Evolutionary conservation across 2,329 filamentous ascomycete genomes (phyloP), one percentile per base, ranked within the genome.

Genomic region (Metarhizium guizhouense): DNA sequence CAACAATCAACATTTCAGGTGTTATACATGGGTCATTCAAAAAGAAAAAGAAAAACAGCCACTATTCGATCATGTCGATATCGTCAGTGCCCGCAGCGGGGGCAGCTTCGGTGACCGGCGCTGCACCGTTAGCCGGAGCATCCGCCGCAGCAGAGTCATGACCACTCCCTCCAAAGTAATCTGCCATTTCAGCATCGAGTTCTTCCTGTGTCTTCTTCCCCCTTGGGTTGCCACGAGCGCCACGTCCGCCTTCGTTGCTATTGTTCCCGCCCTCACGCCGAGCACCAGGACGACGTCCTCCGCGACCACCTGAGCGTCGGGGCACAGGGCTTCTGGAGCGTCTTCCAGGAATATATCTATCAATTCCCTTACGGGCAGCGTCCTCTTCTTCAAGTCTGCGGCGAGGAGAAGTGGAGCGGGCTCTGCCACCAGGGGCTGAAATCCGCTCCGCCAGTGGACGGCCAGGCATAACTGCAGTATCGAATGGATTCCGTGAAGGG

Each of bases 111-210:
- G 67, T 61, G 32, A 69, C 66, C 14, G 59, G 59, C 20, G 59
- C 61, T 16, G 61, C 53, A 34, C 58, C 60, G 8, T 62, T 58
- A 11, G 65, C 67, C 56, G 70, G 73, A n/a, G 65, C 70, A 53
- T 66, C 71, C 51, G 72, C 66, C 56, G 70, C 73, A 16, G 65
- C 71, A 51, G 72, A 66, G 50, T 63, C 64, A 53, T 65, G 58
- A 29, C 73, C 75, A 42, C 63, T 58, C 30, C 74, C 75, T 34
- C 80, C 85, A 76, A 90, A 96, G 71, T 96, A 96, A 67, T 96
- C 90, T 34, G 86, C 90, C 92, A 96, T 96, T 73, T 96, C 92
- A n/a, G 89, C 90, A 69, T 96, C 92, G 45, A 96, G 77, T 68
- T 96, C 90, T 64, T 95, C 89, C 62, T 91, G 87, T 0, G 92